phyloP scores from a whole-genome alignment of 495 filamentous ascomycete genomes.

The Endocarpon pusillum region DNA sequence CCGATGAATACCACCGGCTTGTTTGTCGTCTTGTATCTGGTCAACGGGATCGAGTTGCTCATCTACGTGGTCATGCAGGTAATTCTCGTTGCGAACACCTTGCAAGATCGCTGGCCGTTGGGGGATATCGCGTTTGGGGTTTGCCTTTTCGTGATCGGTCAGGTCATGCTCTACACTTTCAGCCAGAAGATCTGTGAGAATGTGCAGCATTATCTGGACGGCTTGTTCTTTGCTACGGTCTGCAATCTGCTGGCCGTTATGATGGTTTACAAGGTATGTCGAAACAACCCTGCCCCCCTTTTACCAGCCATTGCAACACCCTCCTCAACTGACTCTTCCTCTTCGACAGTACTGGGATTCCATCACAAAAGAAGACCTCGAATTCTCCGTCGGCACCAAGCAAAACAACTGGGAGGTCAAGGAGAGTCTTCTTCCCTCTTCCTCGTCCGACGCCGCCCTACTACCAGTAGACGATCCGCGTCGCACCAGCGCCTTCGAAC shows the following conservation, averaged over 20 bases:
- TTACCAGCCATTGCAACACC: constrained; percentile 2
- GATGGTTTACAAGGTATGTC: constrained; percentile 96
- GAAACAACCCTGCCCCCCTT: too few relatives aligned
- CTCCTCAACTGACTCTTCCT: too few relatives aligned
- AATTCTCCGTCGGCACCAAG: constrained; percentile 91
- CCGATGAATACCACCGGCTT: constrained; percentile 75
- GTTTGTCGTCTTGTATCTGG: constrained; percentile 82
- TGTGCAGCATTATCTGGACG: constrained; percentile 86
- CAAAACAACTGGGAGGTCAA: constrained; percentile 98
- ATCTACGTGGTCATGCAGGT: constrained; percentile 82
- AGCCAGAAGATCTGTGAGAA: constrained; percentile 69
- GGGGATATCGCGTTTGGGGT: constrained; percentile 87
- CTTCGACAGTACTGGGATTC: constrained; percentile 99
- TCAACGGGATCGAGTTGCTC: constrained; percentile 72
- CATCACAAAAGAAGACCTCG: constrained; percentile 94
- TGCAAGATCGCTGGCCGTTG: constrained; percentile 90
- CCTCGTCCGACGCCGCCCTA: too few relatives aligned
- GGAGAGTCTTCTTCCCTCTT: constrained; percentile 66
- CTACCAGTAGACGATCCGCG: too few relatives aligned
- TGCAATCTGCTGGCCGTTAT: constrained; percentile 92
- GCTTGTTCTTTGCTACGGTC: constrained; percentile 84
- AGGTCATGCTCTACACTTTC: constrained; percentile 84
- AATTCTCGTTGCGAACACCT: constrained; percentile 71
- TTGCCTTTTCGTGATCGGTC: constrained; percentile 81
- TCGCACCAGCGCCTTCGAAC: too few relatives aligned